Conservation (phyloP, 371 early-diverging fungal genomes). For the Coemansia linderi region DNA sequence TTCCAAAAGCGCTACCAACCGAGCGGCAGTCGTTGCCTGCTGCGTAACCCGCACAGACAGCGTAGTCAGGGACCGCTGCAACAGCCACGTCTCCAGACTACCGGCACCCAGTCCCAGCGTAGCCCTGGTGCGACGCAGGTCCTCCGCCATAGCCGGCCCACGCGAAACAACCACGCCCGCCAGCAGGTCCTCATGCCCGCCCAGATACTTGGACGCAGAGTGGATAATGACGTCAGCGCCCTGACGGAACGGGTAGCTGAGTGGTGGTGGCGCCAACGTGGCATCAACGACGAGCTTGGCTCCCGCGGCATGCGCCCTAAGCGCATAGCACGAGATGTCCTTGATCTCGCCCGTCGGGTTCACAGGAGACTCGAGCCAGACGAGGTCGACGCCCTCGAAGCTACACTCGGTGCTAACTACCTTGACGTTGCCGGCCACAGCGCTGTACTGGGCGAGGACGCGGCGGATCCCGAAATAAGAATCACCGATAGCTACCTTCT, state of each 20-base stretch:
- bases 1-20: constrained; percentile 51
- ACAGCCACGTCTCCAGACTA: constrained; percentile 90
- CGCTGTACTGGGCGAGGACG: constrained; percentile 79
- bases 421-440: constrained; percentile 65
- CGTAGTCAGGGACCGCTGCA: constrained; percentile 92
- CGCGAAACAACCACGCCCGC: constrained; percentile 90
- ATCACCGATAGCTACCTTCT: constrained; percentile 85
- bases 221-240: constrained; percentile 96
- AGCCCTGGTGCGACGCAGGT: constrained; percentile 81
- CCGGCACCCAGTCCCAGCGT: constrained; percentile 86
- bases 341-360: constrained; percentile 92
- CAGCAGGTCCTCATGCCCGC: constrained; percentile 96
- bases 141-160: constrained; percentile 65
- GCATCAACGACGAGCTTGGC: constrained; percentile 86
- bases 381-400: constrained; percentile 70
- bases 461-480: constrained; percentile 93
- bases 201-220: constrained; percentile 95
- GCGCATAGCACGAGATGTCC: constrained; percentile 83
- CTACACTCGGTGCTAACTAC: constrained; percentile 80
- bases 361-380: constrained; percentile 94
- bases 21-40: constrained; percentile 80
- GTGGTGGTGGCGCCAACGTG: constrained; percentile 93
- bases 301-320: constrained; percentile 71
- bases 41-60: constrained; percentile 85
- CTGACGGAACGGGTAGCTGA: constrained; percentile 87